Base-by-base conservation (phyloP, 257 asterid species). In the Paulownia fortunei region DNA sequence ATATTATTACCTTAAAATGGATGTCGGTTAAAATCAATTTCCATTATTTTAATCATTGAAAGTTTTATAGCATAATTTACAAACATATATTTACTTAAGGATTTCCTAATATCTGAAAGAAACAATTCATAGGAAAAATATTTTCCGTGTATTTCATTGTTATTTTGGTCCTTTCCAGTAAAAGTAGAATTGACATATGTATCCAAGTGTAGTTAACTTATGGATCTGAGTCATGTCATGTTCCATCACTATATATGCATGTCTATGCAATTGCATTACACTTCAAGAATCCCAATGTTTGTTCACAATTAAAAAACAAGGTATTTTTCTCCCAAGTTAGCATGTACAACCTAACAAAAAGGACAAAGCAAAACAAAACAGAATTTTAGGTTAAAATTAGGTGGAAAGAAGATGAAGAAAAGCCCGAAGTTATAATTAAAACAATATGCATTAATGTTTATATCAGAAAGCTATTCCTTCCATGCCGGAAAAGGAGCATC, bases 221-320 rank as follows among this genome's bases (percentile, higher is more conserved):
- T 32, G 63, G 9, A 32, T 51, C 60, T 1, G 8, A 32, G 4
- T 8, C 44, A 70, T 30, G 46, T 51, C 39, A n/a, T 69, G 24
- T 15, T 69, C 39, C 44, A 26, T 26, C 34, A 44, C 55, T 21
- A 21, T 66, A 18, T 39, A 41, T 66, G 32, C 16, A 1, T n/a
- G n/a, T n/a, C n/a, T n/a, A n/a, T n/a, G n/a, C 19, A 69, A 26
- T 47, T 24, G 44, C 18, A 30, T n/a, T n/a, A 15, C 12, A 12
- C 41, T 69, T 69, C 41, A 69, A 46, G 15, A 44, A 39, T 66
- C 60, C 46, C 69, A 62, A 32, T 62, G 15, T 16, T 46, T 23
- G 41, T 9, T 13, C 73, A 18, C 58, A 68, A 68, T 42, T 68
- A 44, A 47, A 69, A 23, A 26, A 69, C 13, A 32, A 5, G 42